A percentile compares a stretch with the other conserved stretches of the same genome.
Conservation (phyloP, 352 stramenopile species). For the Phytopythium montanum region DNA sequence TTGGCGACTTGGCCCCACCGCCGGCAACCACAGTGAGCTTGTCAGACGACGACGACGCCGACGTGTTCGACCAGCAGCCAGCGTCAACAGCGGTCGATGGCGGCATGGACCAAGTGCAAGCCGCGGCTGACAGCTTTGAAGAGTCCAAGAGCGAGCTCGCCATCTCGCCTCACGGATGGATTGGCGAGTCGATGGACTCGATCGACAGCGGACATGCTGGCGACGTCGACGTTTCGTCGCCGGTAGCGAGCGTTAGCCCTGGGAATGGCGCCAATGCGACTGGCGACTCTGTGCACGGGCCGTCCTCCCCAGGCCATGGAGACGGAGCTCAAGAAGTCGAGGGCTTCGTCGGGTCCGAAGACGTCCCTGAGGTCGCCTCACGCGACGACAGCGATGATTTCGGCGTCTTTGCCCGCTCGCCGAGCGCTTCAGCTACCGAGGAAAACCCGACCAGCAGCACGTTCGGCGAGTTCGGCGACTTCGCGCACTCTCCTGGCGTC, state of each 20-base stretch:
- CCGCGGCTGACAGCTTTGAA: neutral
- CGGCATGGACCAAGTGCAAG: neutral
- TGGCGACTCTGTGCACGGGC: slow-evolving; percentile 32
- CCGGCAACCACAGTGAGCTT: neutral
- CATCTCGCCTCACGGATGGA: too few species aligned
- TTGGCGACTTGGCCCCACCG: neutral
- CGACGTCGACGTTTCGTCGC: slow-evolving; percentile 19
- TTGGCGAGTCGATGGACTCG: neutral
- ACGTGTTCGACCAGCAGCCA: neutral
- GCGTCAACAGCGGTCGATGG: neutral
- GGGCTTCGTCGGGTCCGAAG: slow-evolving; percentile 3
- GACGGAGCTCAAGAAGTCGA: slow-evolving; percentile 1
- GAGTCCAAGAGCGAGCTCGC: neutral
- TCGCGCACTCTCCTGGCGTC: slow-evolving; percentile 12
- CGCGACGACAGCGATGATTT: neutral
- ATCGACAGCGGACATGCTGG: slow-evolving; percentile 9
- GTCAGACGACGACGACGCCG: neutral
- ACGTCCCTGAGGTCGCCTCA: neutral
- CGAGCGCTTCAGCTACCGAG: neutral
- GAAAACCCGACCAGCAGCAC: neutral
- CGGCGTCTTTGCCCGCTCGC: neutral
- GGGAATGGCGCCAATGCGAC: slow-evolving; percentile 19
- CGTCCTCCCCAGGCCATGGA: slow-evolving; percentile 5
- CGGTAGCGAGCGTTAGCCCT: neutral
- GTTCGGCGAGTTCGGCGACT: slow-evolving; percentile 11